These are phyloP conservation scores for Perkinsus marinus DNA, from an alignment of 169 alveolate genomes.

Conservation along the genomic window DNA sequence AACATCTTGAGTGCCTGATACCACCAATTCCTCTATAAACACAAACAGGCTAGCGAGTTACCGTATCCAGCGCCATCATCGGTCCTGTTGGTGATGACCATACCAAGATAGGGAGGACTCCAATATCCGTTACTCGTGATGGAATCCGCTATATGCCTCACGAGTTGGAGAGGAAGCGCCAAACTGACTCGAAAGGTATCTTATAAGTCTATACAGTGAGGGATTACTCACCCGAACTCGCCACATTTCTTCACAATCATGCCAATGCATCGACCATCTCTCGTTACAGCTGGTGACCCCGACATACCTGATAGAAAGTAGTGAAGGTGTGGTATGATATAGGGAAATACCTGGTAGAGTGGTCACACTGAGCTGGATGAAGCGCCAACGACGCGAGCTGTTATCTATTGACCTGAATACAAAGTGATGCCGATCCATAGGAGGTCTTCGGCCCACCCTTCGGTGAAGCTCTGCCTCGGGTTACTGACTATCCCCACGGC, in stretches of 20 bases:
- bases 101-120: not conserved
- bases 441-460: not conserved
- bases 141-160: not conserved
- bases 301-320: not conserved
- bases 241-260: not conserved
- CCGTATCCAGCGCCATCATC: not conserved
- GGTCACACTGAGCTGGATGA: not conserved
- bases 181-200: not conserved
- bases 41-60: not conserved
- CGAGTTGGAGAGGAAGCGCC: not conserved
- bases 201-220: not conserved
- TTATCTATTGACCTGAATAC: not conserved
- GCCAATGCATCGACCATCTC: not conserved
- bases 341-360: not conserved
- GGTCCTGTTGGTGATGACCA: not conserved
- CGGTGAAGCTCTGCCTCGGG: not conserved
- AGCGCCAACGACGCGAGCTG: not conserved
- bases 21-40: not conserved
- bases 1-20: not conserved
- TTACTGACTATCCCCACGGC: not conserved
- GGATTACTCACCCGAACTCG: not conserved
- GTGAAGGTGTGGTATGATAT: not conserved
- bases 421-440: not conserved
- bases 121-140: not conserved
- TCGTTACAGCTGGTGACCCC: not conserved